Base-by-base conservation (phyloP, 768 basidiomycete genomes). In the Boletus huronensis region DNA sequence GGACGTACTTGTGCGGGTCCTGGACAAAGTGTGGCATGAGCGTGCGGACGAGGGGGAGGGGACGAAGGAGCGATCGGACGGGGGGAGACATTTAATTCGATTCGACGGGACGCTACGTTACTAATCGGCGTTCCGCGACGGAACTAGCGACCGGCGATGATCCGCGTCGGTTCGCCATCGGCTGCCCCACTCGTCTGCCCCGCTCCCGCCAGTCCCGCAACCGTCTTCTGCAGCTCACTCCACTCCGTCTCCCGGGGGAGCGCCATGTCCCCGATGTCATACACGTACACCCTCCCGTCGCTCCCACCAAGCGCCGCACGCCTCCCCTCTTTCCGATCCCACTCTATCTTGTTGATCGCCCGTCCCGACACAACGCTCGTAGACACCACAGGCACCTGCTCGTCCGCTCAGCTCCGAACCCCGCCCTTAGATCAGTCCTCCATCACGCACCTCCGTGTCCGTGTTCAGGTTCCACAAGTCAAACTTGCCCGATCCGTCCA, bases 391-490 rank as follows among this genome's bases (percentile, higher is more conserved):
- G 97, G 94, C 0, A 98, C 93, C 96, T 98, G 61, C 23, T 44
- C 8, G 31, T 42, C 54, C 39, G 4, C 38, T 53, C 49, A 45
- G 57, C 49, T 7, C 40, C 53, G 50, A 36, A n/a, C n/a, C n/a
- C n/a, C n/a, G n/a, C n/a, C n/a, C n/a, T n/a, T n/a, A n/a, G n/a
- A n/a, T n/a, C n/a, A n/a, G n/a, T n/a, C n/a, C n/a, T n/a, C n/a
- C 50, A 6, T 1, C 35, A 76, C 86, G 54, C 66, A 94, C 96
- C 83, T 99, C 97, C 5, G 91, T 93, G 61, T 98, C 96, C n/a
- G 79, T 75, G 70, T 98, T 99, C 67, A 99, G 71, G 71, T 99
- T 98, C 97, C 97, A 99, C 36, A 99, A 67, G 65, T 98, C 93
- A 70, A 99, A 98, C 70, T 88, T 90, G 25, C 95, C 97, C 2